These are phyloP conservation scores for Gracilaria vermiculophylla DNA, from an alignment of 23 red algal genomes.

Conservation along the genomic window DNA sequence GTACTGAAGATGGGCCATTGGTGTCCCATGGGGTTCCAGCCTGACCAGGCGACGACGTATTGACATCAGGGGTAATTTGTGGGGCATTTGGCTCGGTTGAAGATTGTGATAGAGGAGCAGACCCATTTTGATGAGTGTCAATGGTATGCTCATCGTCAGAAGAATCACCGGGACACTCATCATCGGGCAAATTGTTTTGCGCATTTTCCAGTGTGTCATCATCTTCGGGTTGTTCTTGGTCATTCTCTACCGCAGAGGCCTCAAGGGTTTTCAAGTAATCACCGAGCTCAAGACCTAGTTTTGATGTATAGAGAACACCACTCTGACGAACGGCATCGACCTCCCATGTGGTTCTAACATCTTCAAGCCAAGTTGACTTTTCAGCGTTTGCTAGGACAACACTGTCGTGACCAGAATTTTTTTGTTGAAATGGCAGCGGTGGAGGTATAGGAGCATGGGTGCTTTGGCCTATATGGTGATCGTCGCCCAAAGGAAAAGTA, in stretches of 20 bases:
- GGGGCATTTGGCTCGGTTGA: not conserved
- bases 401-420: not conserved
- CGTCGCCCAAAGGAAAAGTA: not conserved
- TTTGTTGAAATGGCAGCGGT: not conserved
- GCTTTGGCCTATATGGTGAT: constrained; percentile 43
- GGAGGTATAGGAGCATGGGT: constrained; percentile 10
- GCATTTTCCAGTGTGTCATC: not conserved
- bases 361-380: constrained; percentile 46
- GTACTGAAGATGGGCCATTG: not conserved
- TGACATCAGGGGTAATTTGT: not conserved
- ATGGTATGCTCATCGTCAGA: not conserved
- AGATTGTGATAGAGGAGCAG: not conserved
- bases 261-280: constrained; percentile 4
- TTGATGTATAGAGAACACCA: constrained; percentile 29
- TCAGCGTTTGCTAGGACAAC: not conserved
- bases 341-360: constrained; percentile 61
- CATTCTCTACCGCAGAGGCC: not conserved
- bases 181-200: not conserved
- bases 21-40: not conserved
- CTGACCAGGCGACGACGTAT: not conserved
- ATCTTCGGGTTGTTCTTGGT: not conserved
- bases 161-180: not conserved
- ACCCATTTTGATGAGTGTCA: not conserved
- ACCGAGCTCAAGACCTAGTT: constrained; percentile 8
- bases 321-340: constrained; percentile 57